Base-by-base conservation (phyloP, 2,329 filamentous ascomycete species). In the Chaetomium sp. region DNA sequence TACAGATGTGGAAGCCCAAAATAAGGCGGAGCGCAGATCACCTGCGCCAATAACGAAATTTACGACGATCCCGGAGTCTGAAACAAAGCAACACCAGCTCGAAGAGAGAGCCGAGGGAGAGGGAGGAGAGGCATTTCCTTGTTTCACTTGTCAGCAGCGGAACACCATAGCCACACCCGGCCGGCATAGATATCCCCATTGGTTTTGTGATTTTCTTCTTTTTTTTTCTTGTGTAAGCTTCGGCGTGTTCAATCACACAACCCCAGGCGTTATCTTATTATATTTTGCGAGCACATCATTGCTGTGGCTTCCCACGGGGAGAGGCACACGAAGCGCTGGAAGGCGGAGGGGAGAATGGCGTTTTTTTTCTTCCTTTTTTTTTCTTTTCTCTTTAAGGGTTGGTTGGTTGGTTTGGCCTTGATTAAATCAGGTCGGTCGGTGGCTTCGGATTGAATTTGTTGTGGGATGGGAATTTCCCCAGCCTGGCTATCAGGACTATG, bases 41-140 rank as follows among this genome's bases (percentile, higher is more conserved):
- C 33, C n/a, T 19, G 12, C 51, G 23, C 50, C 25, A 25, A 42
- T 62, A 47, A 67, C 67, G 65, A 68, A 56, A 61, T 63, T 69
- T 61, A 69, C 59, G 68, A 69, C 56, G 67, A 66, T 54, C 45
- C 57, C 21, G 57, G 49, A 31, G 50, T 59, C 56, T 60, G 56
- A 53, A 57, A 19, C 49, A 27, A 50, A 47, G 16, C 49, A 55
- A 21, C 29, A 57, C 49, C 47, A 38, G 51, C 23, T 25, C 21
- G 10, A 47, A 55, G 51, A 57, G 27, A 25, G 25, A 42, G 16
- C 13, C 31, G 58, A 21, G 2, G 29, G 27, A 21, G 58, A 21
- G 2, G 29, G 27, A 21, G 23, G 57, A 50, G n/a, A 38, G 31
- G 31, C n/a, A 56, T 27, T 60, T 60, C 33, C 45, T 35, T 51